phyloP scores from a whole-genome alignment of 306 rosid genomes.

The Morella rubra region DNA sequence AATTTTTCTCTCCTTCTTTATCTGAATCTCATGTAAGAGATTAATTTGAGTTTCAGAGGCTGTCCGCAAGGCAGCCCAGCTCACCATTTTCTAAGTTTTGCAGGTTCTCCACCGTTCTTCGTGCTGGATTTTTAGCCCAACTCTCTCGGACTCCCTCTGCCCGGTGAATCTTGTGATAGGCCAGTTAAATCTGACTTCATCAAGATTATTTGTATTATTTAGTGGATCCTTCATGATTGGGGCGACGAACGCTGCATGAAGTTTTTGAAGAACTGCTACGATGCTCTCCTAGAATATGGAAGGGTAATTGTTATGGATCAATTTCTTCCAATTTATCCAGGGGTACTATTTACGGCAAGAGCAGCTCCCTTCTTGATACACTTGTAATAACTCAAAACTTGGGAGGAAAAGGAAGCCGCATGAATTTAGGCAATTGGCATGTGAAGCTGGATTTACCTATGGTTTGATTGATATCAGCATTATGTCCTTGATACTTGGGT shows the following conservation, averaged over 20 bases:
- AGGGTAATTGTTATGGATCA: slow-evolving; percentile 49
- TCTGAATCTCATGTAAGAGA: no score
- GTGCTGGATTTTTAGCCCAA: no score
- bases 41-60: no score
- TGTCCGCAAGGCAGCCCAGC: no score
- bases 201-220: background rate
- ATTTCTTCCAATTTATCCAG: slow-evolving; percentile 32
- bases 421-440: slow-evolving; percentile 46
- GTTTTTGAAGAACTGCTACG: slow-evolving; percentile 47
- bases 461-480: slow-evolving; percentile 43
- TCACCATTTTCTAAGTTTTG: no score
- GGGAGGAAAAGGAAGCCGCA: slow-evolving; percentile 44
- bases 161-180: no score
- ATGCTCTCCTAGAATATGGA: slow-evolving; percentile 28
- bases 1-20: no score
- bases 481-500: slow-evolving; percentile 37
- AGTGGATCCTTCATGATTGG: slow-evolving; percentile 50
- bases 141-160: no score
- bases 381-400: slow-evolving; percentile 47
- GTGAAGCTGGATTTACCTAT: slow-evolving; percentile 43
- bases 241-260: slow-evolving; percentile 35
- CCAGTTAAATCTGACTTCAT: no score
- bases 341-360: slow-evolving; percentile 21
- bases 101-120: no score
- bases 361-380: slow-evolving; percentile 26